Evolutionary conservation across 106 monocot genomes (phyloP).

Genomic region (Alisma plantagoaquatica): DNA sequence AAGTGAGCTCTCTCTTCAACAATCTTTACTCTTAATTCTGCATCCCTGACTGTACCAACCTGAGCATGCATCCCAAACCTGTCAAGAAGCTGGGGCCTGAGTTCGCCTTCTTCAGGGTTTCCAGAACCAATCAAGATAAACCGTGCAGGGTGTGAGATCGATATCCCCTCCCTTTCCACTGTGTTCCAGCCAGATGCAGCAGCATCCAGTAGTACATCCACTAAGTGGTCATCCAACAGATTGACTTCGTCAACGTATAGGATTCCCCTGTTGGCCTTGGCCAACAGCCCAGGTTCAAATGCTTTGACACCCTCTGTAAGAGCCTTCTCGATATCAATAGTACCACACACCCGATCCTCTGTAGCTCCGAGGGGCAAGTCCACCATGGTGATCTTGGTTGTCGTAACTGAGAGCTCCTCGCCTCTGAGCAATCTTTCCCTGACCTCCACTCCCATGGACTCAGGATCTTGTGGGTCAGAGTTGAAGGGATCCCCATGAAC

Average conservation of each 20-base stretch:
- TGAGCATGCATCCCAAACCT: conserved; percentile 99
- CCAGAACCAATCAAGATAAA: conserved; percentile 97
- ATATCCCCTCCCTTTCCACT: conserved; percentile 95
- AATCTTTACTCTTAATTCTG: conserved; percentile 93
- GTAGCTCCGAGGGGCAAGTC: conserved; percentile 96
- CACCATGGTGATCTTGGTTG: conserved; percentile 88
- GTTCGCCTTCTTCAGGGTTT: conserved; percentile 97
- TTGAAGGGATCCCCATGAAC: conserved; percentile 94
- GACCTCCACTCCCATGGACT: conserved; percentile 79
- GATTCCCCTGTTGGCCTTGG: conserved; percentile 97
- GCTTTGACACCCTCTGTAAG: conserved; percentile 99
- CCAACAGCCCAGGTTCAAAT: conserved; percentile 90
- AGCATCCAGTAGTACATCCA: conserved; percentile 95
- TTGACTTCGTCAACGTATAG: conserved; percentile 99
- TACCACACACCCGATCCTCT: conserved; percentile 94
- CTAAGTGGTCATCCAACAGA: conserved; percentile 92
- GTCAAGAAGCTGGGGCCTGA: conserved; percentile 94
- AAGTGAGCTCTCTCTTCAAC: conserved; percentile 92
- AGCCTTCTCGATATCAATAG: conserved; percentile 98
- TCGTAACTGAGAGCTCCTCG: conserved; percentile 26
- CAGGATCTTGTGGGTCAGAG: conserved; percentile 87
- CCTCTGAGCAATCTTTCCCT: conserved; percentile 40
- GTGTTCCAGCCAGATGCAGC: conserved; percentile 99
- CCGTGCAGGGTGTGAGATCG: conserved; percentile 92
- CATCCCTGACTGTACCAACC: conserved; percentile 92